Base-by-base conservation (phyloP, 129 eudicot species). In the Centrapalus pauciflorus region DNA sequence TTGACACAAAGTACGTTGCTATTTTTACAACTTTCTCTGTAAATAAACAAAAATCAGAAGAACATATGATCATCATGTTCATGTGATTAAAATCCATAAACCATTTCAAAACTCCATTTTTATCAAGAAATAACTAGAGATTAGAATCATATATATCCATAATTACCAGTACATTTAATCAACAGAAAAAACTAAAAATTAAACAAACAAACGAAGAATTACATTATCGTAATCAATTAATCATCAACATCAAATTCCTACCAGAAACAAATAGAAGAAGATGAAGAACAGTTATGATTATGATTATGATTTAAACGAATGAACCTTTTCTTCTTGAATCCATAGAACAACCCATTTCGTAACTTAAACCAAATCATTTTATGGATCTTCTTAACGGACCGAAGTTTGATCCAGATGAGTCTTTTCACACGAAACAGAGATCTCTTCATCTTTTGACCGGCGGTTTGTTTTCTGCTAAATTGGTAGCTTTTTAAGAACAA, bases 401-500 rank as follows among this genome's bases (percentile, higher is more conserved):
- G 64, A 59, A 91, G 76, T 54, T 84, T 78, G 58, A 76, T 70
- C 82, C 81, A 79, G 1, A 91, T 71, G 3, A 81, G 77, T 61
- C 73, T 81, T 64, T 91, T 91, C 26, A 87, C 84, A 51, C 90
- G 83, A 66, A 82, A 75, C 23, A 91, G 55, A 50, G 96, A 80
- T 49, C 77, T 72, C 71, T 76, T 85, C 28, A 91, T 34, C 64
- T 48, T 85, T 61, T 91, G 86, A 3, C 74, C 55, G 9, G 74
- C 40, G 60, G 78, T 85, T 54, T 83, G 86, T 61, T 91, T 91
- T 61, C 97, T 78, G 56, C 85, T 75, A 71, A 91, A 91, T 60
- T 85, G 96, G 61, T 91, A 91, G 77, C 97, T 91, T 70, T 82
- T 80, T 16, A 91, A 61, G 75, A 91, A 91, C 41, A 91, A 65